Conservation (phyloP, 2,329 filamentous ascomycete genomes). For the Metarhizium album region DNA sequence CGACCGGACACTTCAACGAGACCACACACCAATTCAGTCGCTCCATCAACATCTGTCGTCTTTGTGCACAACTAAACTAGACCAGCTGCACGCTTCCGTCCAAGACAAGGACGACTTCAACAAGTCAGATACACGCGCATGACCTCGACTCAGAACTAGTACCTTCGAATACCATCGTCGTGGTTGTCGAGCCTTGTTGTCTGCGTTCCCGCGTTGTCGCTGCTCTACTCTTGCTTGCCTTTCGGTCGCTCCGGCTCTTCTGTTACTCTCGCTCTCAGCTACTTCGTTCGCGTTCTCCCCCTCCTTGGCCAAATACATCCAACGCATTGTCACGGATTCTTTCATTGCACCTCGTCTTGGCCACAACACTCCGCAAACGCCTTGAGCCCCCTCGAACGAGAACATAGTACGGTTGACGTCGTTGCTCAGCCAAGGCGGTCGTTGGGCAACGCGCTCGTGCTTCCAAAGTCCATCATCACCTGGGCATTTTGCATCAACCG, state of each 20-base stretch:
- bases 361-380: no score
- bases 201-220: neutral
- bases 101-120: neutral
- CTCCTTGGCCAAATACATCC: neutral
- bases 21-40: neutral
- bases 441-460: neutral
- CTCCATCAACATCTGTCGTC: conserved; percentile 1
- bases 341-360: neutral
- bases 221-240: neutral
- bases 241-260: neutral
- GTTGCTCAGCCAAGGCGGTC: neutral
- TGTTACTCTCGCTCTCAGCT: neutral
- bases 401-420: neutral
- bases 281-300: neutral
- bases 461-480: neutral
- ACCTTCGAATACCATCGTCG: neutral
- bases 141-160: neutral
- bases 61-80: neutral
- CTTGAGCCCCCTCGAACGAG: neutral
- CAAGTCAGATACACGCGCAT: neutral
- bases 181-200: neutral
- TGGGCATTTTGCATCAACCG: neutral
- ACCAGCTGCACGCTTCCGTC: neutral
- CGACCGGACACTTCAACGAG: conserved; percentile 1
- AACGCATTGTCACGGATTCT: neutral